These are phyloP conservation scores for Leccinellum luteum DNA, from an alignment of 768 basidiomycete genomes.

Conservation along the genomic window DNA sequence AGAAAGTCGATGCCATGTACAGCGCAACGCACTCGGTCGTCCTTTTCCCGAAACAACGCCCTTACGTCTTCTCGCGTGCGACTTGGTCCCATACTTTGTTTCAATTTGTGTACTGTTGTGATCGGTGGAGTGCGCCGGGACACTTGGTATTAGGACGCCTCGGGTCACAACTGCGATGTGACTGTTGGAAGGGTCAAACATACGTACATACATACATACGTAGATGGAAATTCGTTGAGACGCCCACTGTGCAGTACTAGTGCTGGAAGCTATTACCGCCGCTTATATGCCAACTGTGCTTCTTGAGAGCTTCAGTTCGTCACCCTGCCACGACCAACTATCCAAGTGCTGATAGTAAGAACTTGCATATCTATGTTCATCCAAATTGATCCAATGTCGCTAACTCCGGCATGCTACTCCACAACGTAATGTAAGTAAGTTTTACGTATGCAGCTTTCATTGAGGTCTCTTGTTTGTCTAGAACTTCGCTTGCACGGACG, in stretches of 20 bases:
- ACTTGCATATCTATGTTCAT: too few species aligned
- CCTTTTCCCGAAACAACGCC: slow-evolving; percentile 22
- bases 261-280: too few species aligned
- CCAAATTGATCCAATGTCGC: not conserved
- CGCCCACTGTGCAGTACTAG: too few species aligned
- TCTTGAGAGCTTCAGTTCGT: not conserved
- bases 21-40: slow-evolving; percentile 23
- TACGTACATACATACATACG: not conserved
- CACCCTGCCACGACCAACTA: too few species aligned
- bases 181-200: not conserved
- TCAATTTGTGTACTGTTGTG: not conserved
- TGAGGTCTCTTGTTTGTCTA: not conserved
- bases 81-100: slow-evolving; percentile 27
- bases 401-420: not conserved
- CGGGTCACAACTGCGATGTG: not conserved
- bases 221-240: too few species aligned
- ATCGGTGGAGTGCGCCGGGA: not conserved
- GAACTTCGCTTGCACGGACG: not conserved
- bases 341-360: not conserved
- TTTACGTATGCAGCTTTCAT: not conserved
- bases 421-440: not conserved
- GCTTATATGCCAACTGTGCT: too few species aligned
- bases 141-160: slow-evolving; percentile 2
- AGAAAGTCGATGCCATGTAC: not conserved
- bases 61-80: slow-evolving; percentile 20